These are phyloP conservation scores for Polytrichum formosum DNA, from an alignment of 225 moss, liverwort and hornwort species.

Conservation along the genomic window DNA sequence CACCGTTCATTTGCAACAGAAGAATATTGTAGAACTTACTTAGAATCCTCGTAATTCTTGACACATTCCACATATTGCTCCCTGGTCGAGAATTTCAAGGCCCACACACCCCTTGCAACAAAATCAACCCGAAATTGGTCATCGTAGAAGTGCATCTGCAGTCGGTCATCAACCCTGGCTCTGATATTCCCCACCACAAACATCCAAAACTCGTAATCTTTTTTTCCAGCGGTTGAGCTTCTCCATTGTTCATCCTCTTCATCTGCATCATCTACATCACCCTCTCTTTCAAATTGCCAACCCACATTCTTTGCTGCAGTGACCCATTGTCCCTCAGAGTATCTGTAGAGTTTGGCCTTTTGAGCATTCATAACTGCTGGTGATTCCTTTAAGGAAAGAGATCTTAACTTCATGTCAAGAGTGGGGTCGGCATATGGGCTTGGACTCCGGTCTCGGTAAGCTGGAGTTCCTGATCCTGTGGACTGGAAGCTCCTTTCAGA, in stretches of 20 bases:
- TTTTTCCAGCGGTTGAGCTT: constrained; percentile 38
- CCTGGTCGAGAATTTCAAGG: constrained; percentile 70
- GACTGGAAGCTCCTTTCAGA: constrained; percentile 25
- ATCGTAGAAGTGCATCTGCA: constrained; percentile 74
- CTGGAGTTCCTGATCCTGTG: constrained; percentile 25
- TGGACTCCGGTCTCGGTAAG: constrained; percentile 15
- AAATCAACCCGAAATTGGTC: constrained; percentile 81
- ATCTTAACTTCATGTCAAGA: constrained; percentile 26
- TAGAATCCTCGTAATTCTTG: constrained; percentile 69
- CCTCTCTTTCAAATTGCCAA: constrained; percentile 68
- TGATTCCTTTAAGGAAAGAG: constrained; percentile 26
- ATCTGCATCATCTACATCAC: constrained; percentile 50
- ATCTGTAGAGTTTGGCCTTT: constrained; percentile 66
- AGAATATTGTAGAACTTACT: constrained; percentile 22
- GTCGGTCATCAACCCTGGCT: constrained; percentile 59
- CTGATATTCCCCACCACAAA: constrained; percentile 73
- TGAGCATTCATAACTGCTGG: constrained; percentile 4
- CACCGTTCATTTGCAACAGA: too few relatives aligned
- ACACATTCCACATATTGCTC: constrained; percentile 70
- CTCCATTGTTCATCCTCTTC: constrained; percentile 70
- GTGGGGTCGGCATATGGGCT: constrained; percentile 28
- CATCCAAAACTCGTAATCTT: constrained; percentile 63
- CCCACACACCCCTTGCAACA: constrained; percentile 80
- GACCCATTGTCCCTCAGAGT: constrained; percentile 69
- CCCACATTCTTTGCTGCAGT: constrained; percentile 53